Base-by-base conservation (phyloP, 1,139 yeast species). In the Candida tropicalis region DNA sequence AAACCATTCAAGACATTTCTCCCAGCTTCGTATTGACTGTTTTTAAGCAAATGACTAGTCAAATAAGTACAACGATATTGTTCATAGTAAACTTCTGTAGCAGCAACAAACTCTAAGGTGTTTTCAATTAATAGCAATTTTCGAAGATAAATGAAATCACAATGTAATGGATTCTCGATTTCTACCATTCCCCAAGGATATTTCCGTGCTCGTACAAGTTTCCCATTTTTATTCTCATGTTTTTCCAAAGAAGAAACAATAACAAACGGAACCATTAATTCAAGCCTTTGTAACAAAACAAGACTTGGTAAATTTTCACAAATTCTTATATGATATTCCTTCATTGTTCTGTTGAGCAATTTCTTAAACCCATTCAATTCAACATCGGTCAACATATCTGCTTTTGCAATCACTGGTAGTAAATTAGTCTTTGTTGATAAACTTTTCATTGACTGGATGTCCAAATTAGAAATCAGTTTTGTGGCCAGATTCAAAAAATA, bases 141-240 rank as follows among this genome's bases (percentile, higher is more conserved):
- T 50, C 82, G 75, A 47, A 88, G 67, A 27, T 65, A 65, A 7
- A 60, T 45, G 52, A 85, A 84, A 57, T 88, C 95, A 61, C 95
- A 82, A 56, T 82, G 87, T 3, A 59, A 55, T 1, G 71, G 71
- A 54, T 87, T 81, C 50, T 84, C 90, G 29, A 84, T 80, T 50
- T 87, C 89, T 4, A 84, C 83, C 20, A 72, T 45, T 0, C 96
- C 96, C 95, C 95, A 87, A 9, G 66, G 70, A 60, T 86, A 87
- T 50, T 71, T 67, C 52, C 96, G 74, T 4, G 89, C 93, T 47
- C 83, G 69, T 3, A 82, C 79, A 2, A 56, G 39, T 13, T 63
- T 51, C 0, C 79, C 81, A 3, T 62, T 57, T 0, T 56, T 49
- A 36, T 67, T 68, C 15, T 41, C 25, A 50, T 64, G 52, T 37